Percentiles rank a stretch among this genome's conserved stretches.
These are phyloP conservation scores for Acer yangbiense DNA, from an alignment of 345 rosid genomes.

Conservation along the genomic window DNA sequence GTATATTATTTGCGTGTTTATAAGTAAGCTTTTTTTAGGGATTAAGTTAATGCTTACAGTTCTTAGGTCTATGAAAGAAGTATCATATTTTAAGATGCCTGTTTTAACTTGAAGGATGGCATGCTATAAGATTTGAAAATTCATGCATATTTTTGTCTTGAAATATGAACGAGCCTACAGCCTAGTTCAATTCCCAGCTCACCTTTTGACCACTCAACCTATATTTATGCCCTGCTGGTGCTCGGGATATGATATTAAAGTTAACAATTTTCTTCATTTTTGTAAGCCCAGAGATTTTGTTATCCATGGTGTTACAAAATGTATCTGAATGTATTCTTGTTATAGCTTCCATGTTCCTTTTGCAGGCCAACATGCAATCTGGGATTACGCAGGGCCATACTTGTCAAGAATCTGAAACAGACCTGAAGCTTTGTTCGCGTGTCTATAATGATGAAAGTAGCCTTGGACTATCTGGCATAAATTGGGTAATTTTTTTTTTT, in stretches of 20 bases:
- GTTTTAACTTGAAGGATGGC: neutral
- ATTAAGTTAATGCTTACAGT: neutral
- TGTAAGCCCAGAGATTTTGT: neutral
- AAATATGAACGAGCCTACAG: neutral
- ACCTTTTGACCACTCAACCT: too few species aligned
- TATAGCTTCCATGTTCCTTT: neutral
- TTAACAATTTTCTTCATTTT: neutral
- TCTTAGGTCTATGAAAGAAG: neutral
- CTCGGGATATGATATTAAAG: neutral
- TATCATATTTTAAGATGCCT: neutral
- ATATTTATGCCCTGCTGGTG: neutral
- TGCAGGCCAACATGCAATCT: constrained; percentile 46
- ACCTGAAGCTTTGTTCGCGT: constrained; percentile 42
- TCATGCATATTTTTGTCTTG: neutral
- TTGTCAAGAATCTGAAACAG: constrained; percentile 45
- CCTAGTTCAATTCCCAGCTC: neutral
- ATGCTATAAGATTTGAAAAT: neutral
- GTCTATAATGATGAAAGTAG: constrained; percentile 67
- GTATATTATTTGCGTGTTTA: too few species aligned
- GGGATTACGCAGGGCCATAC: constrained; percentile 33
- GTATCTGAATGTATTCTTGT: neutral
- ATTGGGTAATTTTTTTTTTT: constrained; percentile 58
- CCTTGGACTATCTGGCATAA: constrained; percentile 85
- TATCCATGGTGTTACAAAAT: neutral
- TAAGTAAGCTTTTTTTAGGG: too few species aligned